Percentiles rank a stretch among this genome's conserved stretches.
Evolutionary conservation across 257 asterid species (phyloP).

Genomic region (Solanum rostratum): DNA sequence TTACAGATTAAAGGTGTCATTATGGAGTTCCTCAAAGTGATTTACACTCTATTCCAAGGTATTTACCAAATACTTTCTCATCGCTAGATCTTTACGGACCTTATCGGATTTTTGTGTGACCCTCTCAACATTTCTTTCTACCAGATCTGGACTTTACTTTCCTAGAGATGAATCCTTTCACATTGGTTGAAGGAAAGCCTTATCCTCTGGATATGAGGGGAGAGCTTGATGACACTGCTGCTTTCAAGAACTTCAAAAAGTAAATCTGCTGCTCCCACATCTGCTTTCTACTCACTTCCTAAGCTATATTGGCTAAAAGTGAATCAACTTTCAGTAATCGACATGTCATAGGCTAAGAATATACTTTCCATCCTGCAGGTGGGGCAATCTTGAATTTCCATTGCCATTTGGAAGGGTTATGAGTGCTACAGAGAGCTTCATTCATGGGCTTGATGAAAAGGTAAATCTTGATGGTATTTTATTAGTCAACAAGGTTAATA

Average conservation of each 20-base stretch:
- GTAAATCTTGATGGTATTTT: constrained; percentile 15
- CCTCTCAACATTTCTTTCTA: background rate
- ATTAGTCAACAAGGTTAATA: background rate
- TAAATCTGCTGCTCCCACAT: constrained; percentile 6
- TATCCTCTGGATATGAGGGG: constrained; percentile 96
- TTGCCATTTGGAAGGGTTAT: constrained; percentile 92
- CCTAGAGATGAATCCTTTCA: constrained; percentile 96
- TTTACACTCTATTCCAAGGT: constrained; percentile 59
- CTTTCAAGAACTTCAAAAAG: constrained; percentile 96
- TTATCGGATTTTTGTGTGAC: constrained; percentile 4
- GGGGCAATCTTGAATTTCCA: constrained; percentile 88
- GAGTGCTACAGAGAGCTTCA: constrained; percentile 76
- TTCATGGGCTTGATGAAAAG: constrained; percentile 91
- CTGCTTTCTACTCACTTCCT: background rate
- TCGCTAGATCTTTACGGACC: background rate
- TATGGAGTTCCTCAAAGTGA: constrained; percentile 64
- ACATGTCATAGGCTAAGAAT: background rate
- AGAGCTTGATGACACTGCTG: constrained; percentile 95
- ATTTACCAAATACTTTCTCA: background rate
- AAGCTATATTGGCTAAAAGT: background rate
- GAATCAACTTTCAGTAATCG: background rate
- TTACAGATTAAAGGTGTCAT: constrained; percentile 65
- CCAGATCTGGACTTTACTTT: constrained; percentile 90
- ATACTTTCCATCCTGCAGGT: constrained; percentile 24
- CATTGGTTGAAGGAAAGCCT: constrained; percentile 85